phyloP scores from a whole-genome alignment of 225 moss, liverwort and hornwort genomes.

The Anthoceros angustus region DNA sequence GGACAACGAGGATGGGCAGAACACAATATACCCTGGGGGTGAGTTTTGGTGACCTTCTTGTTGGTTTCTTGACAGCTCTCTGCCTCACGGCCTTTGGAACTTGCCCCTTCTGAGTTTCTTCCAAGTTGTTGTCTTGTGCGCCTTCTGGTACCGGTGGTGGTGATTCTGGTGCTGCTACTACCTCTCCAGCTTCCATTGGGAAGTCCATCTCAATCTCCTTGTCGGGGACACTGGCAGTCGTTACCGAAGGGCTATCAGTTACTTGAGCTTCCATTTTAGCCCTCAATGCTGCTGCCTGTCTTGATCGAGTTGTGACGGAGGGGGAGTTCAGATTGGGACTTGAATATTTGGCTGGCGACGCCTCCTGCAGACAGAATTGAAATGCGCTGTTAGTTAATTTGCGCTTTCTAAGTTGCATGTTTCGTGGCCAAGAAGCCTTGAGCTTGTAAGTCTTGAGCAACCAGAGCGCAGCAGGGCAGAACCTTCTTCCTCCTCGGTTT shows the following conservation, averaged over 20 bases:
- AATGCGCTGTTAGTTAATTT: neutral
- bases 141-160: neutral
- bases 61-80: neutral
- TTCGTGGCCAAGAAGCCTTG: neutral
- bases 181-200: neutral
- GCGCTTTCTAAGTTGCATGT: neutral
- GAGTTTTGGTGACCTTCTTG: neutral
- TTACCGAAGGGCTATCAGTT: neutral
- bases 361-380: neutral
- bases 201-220: slow-evolving; percentile 3
- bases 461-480: too few species aligned
- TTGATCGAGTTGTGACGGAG: neutral
- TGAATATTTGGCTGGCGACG: neutral
- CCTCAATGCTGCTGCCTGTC: neutral
- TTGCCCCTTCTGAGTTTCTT: neutral
- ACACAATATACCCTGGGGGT: neutral
- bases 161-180: neutral
- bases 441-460: too few species aligned
- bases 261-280: neutral
- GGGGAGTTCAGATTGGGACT: neutral
- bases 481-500: neutral
- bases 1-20: neutral
- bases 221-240: neutral
- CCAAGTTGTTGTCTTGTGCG: neutral
- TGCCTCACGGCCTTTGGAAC: neutral